Percentiles rank a stretch among this genome's conserved stretches.
Conservation (phyloP, 2,329 filamentous ascomycete genomes). For the Aspergillus sp. region DNA sequence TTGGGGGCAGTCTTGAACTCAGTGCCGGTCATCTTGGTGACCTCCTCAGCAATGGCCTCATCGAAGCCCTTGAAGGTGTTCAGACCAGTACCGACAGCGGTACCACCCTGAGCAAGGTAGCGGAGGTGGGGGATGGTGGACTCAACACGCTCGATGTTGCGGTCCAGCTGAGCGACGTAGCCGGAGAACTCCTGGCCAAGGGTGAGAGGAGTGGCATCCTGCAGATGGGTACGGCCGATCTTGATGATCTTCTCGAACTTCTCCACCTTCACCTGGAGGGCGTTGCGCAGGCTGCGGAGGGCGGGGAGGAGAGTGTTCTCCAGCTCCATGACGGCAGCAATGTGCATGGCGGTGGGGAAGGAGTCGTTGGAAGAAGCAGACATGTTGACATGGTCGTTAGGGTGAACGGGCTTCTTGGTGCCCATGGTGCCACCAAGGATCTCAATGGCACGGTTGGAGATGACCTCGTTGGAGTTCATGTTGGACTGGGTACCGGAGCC, state of each 20-base stretch:
- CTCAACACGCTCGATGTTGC: constrained; percentile 83
- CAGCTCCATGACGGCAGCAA: constrained; percentile 91
- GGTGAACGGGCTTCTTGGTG: constrained; percentile 96
- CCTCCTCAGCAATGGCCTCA: constrained; percentile 86
- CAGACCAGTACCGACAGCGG: constrained; percentile 93
- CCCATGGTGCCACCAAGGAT: constrained; percentile 93
- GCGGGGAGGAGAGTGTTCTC: constrained; percentile 82
- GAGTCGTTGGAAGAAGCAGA: constrained; percentile 98
- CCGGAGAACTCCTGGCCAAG: constrained; percentile 97
- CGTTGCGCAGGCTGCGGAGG: constrained; percentile 75
- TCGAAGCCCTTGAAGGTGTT: constrained; percentile 98
- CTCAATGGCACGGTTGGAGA: constrained; percentile 98
- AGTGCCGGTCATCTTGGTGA: constrained; percentile 87
- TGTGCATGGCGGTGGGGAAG: constrained; percentile 99
- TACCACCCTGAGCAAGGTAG: constrained; percentile 90
- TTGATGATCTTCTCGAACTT: constrained; percentile 96
- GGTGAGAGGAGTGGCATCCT: constrained; percentile 94
- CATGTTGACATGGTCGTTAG: constrained; percentile 99
- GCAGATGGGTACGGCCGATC: constrained; percentile 95
- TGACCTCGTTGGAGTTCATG: constrained; percentile 99
- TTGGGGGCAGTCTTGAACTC: constrained; percentile 96
- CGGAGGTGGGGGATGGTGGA: constrained; percentile 78
- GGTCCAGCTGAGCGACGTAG: constrained; percentile 92
- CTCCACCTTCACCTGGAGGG: constrained; percentile 84
- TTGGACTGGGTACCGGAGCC: constrained; percentile 98